Evolutionary conservation across 2,329 filamentous ascomycete species (phyloP).

Genomic region (Epichloe coenophiala): DNA sequence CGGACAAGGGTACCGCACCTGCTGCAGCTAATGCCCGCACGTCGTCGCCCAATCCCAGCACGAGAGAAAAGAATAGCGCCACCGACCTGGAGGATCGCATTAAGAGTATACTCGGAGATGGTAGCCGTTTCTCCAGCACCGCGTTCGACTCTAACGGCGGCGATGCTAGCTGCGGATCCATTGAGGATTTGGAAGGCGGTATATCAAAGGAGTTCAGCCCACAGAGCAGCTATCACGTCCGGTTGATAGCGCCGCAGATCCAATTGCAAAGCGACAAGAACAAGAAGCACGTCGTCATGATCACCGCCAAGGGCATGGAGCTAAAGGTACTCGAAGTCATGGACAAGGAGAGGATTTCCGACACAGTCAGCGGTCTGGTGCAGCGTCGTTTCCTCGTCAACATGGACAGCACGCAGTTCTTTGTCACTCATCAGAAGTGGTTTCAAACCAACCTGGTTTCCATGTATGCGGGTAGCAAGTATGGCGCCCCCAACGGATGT

Average conservation of each 20-base stretch:
- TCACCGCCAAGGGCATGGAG: conserved; percentile 95
- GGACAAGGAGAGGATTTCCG: conserved; percentile 85
- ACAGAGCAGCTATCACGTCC: conserved; percentile 88
- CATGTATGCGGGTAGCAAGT: conserved; percentile 87
- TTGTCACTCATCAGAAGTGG: conserved; percentile 87
- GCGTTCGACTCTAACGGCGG: conserved; percentile 19
- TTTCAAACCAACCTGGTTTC: conserved; percentile 75
- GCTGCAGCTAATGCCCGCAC: conserved; percentile 16
- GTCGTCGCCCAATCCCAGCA: conserved; percentile 24
- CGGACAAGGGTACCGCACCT: conserved; percentile 10
- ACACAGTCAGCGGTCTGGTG: conserved; percentile 87
- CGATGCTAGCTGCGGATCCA: conserved; percentile 26
- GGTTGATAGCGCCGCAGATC: conserved; percentile 92
- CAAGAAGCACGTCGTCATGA: conserved; percentile 87
- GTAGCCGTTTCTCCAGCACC: conserved; percentile 56
- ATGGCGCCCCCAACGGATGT: conserved; percentile 71
- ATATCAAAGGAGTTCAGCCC: conserved; percentile 80
- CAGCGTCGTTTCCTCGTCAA: conserved; percentile 87
- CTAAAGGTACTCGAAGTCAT: conserved; percentile 95
- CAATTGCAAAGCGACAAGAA: conserved; percentile 98
- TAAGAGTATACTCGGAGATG: conserved; percentile 71
- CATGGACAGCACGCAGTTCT: conserved; percentile 98
- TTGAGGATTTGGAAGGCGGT: conserved; percentile 54
- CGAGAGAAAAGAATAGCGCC: conserved; percentile 42
- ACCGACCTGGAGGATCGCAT: conserved; percentile 71